These are phyloP conservation scores for Yamadazyma epiphylla DNA, from an alignment of 1,139 yeast genomes.

Conservation along the genomic window DNA sequence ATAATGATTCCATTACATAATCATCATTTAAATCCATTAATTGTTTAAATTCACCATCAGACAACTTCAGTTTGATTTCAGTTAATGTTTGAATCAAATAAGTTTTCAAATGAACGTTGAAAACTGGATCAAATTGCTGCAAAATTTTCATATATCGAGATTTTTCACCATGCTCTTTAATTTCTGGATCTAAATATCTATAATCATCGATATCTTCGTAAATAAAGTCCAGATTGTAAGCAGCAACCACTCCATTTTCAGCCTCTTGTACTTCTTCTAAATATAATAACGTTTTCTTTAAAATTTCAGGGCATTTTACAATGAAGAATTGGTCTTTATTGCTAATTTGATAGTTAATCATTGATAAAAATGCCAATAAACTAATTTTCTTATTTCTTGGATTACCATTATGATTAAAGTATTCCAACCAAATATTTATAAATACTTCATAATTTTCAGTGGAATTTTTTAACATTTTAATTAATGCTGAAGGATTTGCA, in stretches of 20 bases:
- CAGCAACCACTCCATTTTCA: slow-evolving; percentile 54
- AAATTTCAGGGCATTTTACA: slow-evolving; percentile 26
- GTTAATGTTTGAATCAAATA: slow-evolving; percentile 20
- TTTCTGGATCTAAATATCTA: slow-evolving; percentile 41
- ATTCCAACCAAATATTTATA: slow-evolving; percentile 30
- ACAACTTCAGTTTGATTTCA: slow-evolving; percentile 17
- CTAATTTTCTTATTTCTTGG: slow-evolving; percentile 66
- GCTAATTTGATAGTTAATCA: slow-evolving; percentile 24
- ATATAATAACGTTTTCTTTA: slow-evolving; percentile 55
- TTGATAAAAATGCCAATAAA: slow-evolving; percentile 54
- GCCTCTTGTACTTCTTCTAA: slow-evolving; percentile 73
- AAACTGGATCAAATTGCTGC: slow-evolving; percentile 54
- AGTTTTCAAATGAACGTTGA: slow-evolving; percentile 40
- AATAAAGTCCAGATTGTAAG: slow-evolving; percentile 55
- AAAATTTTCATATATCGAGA: slow-evolving; percentile 46
- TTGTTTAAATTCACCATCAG: slow-evolving; percentile 22
- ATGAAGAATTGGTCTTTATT: slow-evolving; percentile 22
- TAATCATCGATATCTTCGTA: slow-evolving; percentile 52
- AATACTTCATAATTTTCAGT: slow-evolving; percentile 22
- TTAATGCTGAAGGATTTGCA: slow-evolving; percentile 42
- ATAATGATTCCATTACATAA: slow-evolving; percentile 34
- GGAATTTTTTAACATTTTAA: slow-evolving; percentile 31
- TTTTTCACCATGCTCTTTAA: slow-evolving; percentile 53
- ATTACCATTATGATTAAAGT: slow-evolving; percentile 53
- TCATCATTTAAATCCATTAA: slow-evolving; percentile 26